Base-by-base conservation (phyloP, 306 rosid species). In the Argentina anserina region DNA sequence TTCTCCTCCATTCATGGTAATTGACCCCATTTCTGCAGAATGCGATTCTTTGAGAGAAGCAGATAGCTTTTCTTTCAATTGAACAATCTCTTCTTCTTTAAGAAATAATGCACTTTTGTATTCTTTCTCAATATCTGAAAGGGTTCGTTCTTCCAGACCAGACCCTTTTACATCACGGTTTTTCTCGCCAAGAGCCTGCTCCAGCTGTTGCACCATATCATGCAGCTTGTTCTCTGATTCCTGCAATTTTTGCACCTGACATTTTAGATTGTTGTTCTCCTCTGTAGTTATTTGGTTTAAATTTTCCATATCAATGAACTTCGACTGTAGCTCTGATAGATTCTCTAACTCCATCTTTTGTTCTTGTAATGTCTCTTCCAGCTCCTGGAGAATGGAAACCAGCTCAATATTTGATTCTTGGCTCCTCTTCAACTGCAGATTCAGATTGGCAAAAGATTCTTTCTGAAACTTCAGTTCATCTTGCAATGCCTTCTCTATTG, bases 401-500 rank as follows among this genome's bases (percentile, higher is more conserved):
- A 94, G 90, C 85, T 94, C 96, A 52, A 89, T 78, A 49, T 94
- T 91, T 78, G 95, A 89, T 74, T 92, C 89, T 80, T 94, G 99
- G 78, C 96, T 88, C 81, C 79, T 88, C 74, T 84, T 73, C 78
- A 94, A 87, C 84, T 91, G 98, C 77, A 77, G 67, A 60, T 92
- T 85, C 88, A 91, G 76, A 86, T 81, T 73, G 71, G 95, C 87
- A 67, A 84, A 85, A 36, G 92, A 85, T 76, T 88, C 95, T 76
- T 82, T 91, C 74, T 84, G 94, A 78, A 89, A 91, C 86, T 83
- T 84, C 75, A 91, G 60, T 81, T 94, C 97, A 70, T 88, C 92
- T 70, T 73, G 80, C 31, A 93, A 78, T 68, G 85, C 87, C 36
- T 82, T 82, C 65, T 82, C 83, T 67, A 81, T 74, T 49, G 74